These are phyloP conservation scores for Boletus vinaceobasis DNA, from an alignment of 768 basidiomycete species.

Conservation along the genomic window DNA sequence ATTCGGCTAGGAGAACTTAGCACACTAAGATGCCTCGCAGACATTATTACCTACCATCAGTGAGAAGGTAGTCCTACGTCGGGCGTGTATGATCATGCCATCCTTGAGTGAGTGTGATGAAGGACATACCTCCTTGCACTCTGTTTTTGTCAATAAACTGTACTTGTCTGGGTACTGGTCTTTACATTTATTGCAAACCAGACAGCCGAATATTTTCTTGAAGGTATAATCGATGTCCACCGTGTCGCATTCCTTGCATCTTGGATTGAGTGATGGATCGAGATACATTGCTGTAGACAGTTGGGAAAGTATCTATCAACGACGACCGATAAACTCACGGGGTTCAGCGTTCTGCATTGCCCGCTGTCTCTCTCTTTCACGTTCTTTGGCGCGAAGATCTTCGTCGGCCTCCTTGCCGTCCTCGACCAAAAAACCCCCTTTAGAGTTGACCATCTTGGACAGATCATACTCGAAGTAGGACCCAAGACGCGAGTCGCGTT, in stretches of 20 bases:
- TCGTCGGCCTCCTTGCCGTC: conserved; percentile 83
- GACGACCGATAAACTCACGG: conserved; percentile 38
- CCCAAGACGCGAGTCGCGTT: conserved; percentile 76
- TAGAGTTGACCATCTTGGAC: conserved; percentile 94
- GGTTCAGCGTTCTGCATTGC: conserved; percentile 73
- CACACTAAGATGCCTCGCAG: background rate
- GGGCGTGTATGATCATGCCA: background rate
- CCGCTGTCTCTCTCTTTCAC: conserved; percentile 75
- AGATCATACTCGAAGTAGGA: conserved; percentile 97
- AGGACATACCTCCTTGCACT: conserved; percentile 82
- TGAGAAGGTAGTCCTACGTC: conserved; percentile 85
- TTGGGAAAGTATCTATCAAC: background rate
- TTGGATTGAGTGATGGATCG: conserved; percentile 72
- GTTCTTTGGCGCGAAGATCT: conserved; percentile 70
- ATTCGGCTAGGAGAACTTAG: conserved; percentile 60
- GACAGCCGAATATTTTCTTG: conserved; percentile 76
- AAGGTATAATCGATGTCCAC: conserved; percentile 84
- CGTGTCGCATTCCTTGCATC: conserved; percentile 83
- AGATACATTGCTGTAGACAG: conserved; percentile 64
- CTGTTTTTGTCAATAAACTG: conserved; percentile 94
- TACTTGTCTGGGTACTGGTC: conserved; percentile 89
- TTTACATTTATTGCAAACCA: conserved; percentile 89
- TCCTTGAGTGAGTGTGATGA: background rate
- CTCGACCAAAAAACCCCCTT: conserved; percentile 92
- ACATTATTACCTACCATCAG: conserved; percentile 63